Evolutionary conservation across 2,329 filamentous ascomycete genomes (phyloP), one percentile per base, ranked within the genome.

Genomic region (Colletotrichum ledebouriae): DNA sequence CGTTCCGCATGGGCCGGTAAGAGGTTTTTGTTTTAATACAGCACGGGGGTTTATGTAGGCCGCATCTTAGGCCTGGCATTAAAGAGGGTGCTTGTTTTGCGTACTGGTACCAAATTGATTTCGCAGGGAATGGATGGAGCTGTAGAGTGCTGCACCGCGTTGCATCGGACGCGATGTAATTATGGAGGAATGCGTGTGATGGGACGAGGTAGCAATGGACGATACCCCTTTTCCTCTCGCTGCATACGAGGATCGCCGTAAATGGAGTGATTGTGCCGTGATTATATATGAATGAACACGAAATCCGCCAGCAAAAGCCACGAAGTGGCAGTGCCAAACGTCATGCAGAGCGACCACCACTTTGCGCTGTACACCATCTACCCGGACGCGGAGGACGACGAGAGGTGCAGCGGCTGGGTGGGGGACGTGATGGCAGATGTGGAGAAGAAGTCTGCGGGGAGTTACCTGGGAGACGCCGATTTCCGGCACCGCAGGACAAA

Each of bases 401-500:
- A 72, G 0, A 69, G 71, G n/a, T 84, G 81, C 72, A 74, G 75
- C 34, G 69, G 47, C 1, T 88, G 85, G 85, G 78, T 85, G 1
- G 72, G 73, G n/a, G 70, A 77, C 25, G 72, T 81, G 1, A 82
- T 85, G 76, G 70, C 60, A 2, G 72, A 73, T 6, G 75, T 85
- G 1, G 80, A 83, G 71, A 71, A 70, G 29, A 75, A 83, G 49
- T 78, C 78, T 4, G 81, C 78, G 2, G 86, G 86, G 2, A 81
- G 83, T n/a, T 87, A 87, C 70, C 75, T 87, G 1, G 86, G 86
- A 9, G 86, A 88, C 70, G 78, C 83, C 0, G 86, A 88, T 72
- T 87, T 87, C 67, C 83, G 83, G 72, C 73, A 76, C 10, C 77
- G 84, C 6, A 75, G 74, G 68, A 82, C 83, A 0, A 80, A 75